A percentile compares a stretch with the other conserved stretches of the same genome.
These are phyloP conservation scores for Phytophthora cryptogea DNA, from an alignment of 352 stramenopile genomes.

Conservation along the genomic window DNA sequence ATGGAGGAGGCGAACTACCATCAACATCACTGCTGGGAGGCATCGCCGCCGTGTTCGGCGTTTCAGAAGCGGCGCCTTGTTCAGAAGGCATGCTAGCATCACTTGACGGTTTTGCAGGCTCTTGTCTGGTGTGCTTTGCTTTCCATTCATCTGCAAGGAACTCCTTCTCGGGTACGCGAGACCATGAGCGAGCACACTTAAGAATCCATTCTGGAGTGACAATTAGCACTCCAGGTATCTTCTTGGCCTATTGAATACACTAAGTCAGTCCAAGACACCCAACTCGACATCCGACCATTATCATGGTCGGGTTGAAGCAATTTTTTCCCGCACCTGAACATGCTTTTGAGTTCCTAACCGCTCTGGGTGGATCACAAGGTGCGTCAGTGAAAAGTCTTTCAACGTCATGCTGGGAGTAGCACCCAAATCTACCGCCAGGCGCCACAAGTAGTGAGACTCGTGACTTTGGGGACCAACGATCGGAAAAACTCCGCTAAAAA, in stretches of 20 bases:
- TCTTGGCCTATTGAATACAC: conserved; percentile 49
- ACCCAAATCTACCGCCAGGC: conserved; percentile 71
- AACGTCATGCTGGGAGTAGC: conserved; percentile 69
- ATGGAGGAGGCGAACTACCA: conserved; percentile 9
- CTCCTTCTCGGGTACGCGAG: conserved; percentile 56
- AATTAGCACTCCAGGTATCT: conserved; percentile 59
- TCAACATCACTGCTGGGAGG: conserved; percentile 13
- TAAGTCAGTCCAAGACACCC: conserved; percentile 1
- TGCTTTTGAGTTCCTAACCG: conserved; percentile 85
- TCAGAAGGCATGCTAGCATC: conserved; percentile 5
- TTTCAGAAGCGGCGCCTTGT: conserved; percentile 2
- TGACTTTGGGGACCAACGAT: conserved; percentile 58
- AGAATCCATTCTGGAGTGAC: conserved; percentile 85
- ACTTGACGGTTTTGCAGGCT: conserved; percentile 19
- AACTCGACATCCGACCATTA: background rate
- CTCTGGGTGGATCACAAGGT: conserved; percentile 83
- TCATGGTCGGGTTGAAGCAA: background rate
- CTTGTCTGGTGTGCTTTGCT: conserved; percentile 41
- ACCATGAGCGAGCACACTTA: conserved; percentile 77
- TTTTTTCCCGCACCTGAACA: conserved; percentile 50
- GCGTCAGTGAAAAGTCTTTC: conserved; percentile 78
- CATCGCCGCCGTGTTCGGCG: conserved; percentile 1
- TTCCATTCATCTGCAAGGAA: conserved; percentile 76
- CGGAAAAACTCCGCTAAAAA: conserved; percentile 85
- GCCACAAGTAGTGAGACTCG: conserved; percentile 77